Evolutionary conservation across 1,284 basidiomycete genomes (phyloP), one percentile per base, ranked within the genome.

Genomic region (Heterobasidion annosum): DNA sequence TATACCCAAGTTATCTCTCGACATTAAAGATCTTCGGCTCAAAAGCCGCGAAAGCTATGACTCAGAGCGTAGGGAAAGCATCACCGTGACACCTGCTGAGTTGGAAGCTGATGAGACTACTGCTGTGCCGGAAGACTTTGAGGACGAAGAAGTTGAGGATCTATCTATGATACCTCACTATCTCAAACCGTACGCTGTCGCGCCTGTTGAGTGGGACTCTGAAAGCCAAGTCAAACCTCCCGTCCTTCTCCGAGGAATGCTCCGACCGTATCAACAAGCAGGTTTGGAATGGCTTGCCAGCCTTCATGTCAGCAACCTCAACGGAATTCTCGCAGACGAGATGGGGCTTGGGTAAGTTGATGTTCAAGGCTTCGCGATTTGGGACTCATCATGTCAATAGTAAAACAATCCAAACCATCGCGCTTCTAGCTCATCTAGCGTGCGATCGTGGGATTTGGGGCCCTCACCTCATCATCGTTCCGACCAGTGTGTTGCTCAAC

Each of bases 401-500:
- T 50, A 98, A 98, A 77, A 98, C 95, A 0, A 97, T 98, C 54
- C 95, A 98, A 68, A 98, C 95, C 1, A 98, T 98, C 56, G 76
- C 94, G 1, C 75, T 98, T 3, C 77, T 98, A 1, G 95, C 91
- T 8, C 93, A 98, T 70, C 79, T 98, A 12, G 94, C 94, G 13
- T 97, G 94, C 66, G 92, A 96, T 68, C 80, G 87, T 52, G 95
- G 95, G 6, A 91, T 96, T 57, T 98, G 95, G 94, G 96, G 96
- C 0, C 95, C 95, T 2, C 95, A 98, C 71, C 80, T 98, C 34
- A 93, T 98, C 65, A 85, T 98, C 62, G 94, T 96, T 10, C 93
- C 95, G 1, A 98, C 95, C 1, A 93, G 91, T 58, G 95, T 98
- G 55, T 81, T 98, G 59, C 77, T 98, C 56, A 98, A 98, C 66